phyloP scores from a whole-genome alignment of 2,329 filamentous ascomycete genomes.

The Coniochaeta prunicola region DNA sequence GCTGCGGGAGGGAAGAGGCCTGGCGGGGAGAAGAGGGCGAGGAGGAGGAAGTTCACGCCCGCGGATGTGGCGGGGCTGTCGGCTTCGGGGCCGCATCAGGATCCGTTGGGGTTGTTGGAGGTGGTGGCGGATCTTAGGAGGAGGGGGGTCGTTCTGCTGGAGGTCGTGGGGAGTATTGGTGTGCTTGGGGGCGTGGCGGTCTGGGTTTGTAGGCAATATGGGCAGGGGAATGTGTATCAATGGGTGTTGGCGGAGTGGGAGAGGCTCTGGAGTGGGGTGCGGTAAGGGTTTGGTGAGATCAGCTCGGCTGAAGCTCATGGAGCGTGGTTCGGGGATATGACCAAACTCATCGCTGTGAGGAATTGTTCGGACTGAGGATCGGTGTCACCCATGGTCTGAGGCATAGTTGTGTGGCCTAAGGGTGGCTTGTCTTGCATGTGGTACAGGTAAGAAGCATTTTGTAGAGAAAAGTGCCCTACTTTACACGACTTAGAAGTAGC shows the following conservation, averaged over 20 bases:
- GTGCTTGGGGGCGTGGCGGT: constrained; percentile 66
- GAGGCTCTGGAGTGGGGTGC: constrained; percentile 14
- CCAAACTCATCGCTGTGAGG: background rate
- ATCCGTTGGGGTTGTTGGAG: constrained; percentile 72
- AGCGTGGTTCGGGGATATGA: background rate
- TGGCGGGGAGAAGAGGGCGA: background rate
- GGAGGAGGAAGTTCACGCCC: background rate
- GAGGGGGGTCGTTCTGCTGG: constrained; percentile 60
- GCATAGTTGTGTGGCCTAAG: background rate
- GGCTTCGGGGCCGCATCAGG: constrained; percentile 38
- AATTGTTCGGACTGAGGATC: background rate
- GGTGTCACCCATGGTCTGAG: too few species aligned
- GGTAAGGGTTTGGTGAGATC: background rate
- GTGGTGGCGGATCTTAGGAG: constrained; percentile 59
- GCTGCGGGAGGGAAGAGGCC: constrained; percentile 3
- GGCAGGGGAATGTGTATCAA: constrained; percentile 16
- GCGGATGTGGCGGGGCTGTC: background rate
- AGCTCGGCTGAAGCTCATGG: background rate
- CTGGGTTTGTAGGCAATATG: constrained; percentile 38
- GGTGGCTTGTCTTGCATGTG: background rate
- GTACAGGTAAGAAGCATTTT: background rate
- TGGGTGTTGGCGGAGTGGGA: constrained; percentile 22
- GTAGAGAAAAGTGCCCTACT: background rate
- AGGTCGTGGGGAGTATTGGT: constrained; percentile 67
- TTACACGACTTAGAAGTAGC: background rate